Percentiles rank a stretch among this genome's conserved stretches.
These are phyloP conservation scores for Phlyctochytrium bullatum DNA, from an alignment of 192 early-diverging fungal species.

Conservation along the genomic window DNA sequence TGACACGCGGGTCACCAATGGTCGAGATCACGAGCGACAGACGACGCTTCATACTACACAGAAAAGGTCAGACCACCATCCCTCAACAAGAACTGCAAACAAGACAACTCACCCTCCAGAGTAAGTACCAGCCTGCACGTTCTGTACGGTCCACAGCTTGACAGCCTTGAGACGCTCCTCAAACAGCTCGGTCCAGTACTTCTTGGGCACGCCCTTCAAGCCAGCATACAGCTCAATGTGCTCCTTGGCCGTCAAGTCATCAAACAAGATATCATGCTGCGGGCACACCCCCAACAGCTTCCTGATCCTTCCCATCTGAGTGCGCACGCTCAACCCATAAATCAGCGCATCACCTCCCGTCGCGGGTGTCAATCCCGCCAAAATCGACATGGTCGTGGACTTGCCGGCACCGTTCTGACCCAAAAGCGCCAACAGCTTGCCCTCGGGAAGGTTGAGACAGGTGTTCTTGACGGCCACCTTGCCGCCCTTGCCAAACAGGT, in stretches of 20 bases:
- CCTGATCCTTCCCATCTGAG: slow-evolving; percentile 64
- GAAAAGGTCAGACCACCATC: too few relatives aligned
- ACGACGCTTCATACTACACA: slow-evolving; percentile 63
- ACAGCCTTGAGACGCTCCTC: slow-evolving; percentile 71
- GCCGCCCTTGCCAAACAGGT: slow-evolving; percentile 12
- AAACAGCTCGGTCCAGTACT: slow-evolving; percentile 44
- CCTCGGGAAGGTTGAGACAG: slow-evolving; percentile 38
- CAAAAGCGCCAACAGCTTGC: slow-evolving; percentile 56
- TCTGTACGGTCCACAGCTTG: slow-evolving; percentile 61
- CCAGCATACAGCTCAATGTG: slow-evolving; percentile 73
- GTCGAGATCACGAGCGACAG: slow-evolving; percentile 70
- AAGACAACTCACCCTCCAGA: slow-evolving; percentile 51
- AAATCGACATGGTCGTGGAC: slow-evolving; percentile 72
- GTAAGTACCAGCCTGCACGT: slow-evolving; percentile 63
- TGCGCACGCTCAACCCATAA: slow-evolving; percentile 54
- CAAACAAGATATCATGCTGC: slow-evolving; percentile 74
- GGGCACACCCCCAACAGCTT: slow-evolving; percentile 77
- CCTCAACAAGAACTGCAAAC: too few relatives aligned
- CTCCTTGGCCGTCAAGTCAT: slow-evolving; percentile 70
- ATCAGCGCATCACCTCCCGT: slow-evolving; percentile 67
- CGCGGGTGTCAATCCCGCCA: slow-evolving; percentile 70
- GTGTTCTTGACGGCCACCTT: slow-evolving; percentile 43
- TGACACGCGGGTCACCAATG: slow-evolving; percentile 67
- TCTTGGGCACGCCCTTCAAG: slow-evolving; percentile 65
- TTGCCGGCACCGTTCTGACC: slow-evolving; percentile 81